A percentile compares a stretch with the other conserved stretches of the same genome.
Conservation (phyloP, 805 yeast species). For the Kazachstania africana region DNA sequence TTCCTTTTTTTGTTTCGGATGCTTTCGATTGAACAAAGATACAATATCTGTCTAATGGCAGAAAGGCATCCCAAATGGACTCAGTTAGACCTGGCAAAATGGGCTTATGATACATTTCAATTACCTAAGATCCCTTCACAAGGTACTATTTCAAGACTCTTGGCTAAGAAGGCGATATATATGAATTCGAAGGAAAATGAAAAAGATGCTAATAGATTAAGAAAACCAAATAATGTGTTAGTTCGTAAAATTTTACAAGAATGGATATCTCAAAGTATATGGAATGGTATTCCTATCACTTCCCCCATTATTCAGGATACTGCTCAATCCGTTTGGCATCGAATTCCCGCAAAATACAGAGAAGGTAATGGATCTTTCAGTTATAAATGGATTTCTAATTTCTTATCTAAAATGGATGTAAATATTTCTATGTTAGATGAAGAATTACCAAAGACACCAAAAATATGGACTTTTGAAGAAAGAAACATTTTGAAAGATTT, state of each 20-base stretch:
- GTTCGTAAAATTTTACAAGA: slow-evolving; percentile 51
- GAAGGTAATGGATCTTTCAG: slow-evolving; percentile 58
- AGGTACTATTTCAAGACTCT: slow-evolving; percentile 51
- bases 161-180: slow-evolving; percentile 41
- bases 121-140: slow-evolving; percentile 48
- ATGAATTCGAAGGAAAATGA: slow-evolving; percentile 34
- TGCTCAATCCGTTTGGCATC: slow-evolving; percentile 52
- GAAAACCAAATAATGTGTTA: slow-evolving; percentile 44
- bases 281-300: slow-evolving; percentile 57
- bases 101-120: slow-evolving; percentile 49
- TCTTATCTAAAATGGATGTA: slow-evolving; percentile 37
- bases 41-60: slow-evolving; percentile 55
- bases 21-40: slow-evolving; percentile 36
- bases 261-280: slow-evolving; percentile 55
- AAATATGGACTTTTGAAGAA: slow-evolving; percentile 53
- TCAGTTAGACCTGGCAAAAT: slow-evolving; percentile 48
- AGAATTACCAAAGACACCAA: slow-evolving; percentile 35
- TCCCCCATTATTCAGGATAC: slow-evolving; percentile 53
- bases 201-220: slow-evolving; percentile 33
- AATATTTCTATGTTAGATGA: slow-evolving; percentile 36
- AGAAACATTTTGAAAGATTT: slow-evolving; percentile 36
- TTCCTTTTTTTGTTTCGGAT: too few relatives aligned
- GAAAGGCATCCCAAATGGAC: slow-evolving; percentile 62
- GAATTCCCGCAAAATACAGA: slow-evolving; percentile 39
- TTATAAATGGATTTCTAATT: slow-evolving; percentile 45